Evolutionary conservation across 495 filamentous ascomycete species (phyloP).

Genomic region (Chaetomium fimeti): DNA sequence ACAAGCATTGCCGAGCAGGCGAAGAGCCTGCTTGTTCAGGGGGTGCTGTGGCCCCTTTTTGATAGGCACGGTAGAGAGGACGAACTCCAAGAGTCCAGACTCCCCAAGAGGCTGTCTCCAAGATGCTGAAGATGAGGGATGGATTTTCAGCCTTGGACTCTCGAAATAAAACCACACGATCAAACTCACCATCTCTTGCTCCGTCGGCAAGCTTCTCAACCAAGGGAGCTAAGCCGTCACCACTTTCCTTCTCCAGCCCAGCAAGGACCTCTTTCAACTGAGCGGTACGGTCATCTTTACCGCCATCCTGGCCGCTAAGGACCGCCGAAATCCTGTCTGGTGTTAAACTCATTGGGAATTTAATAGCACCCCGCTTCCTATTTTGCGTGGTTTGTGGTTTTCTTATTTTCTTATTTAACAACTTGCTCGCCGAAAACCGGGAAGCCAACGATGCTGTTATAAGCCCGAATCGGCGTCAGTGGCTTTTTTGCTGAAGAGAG

Average conservation of each 20-base stretch:
- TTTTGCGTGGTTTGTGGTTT: not conserved
- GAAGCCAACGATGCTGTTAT: no score
- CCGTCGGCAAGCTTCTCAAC: constrained; percentile 63
- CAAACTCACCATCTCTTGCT: constrained; percentile 63
- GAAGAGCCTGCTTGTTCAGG: constrained; percentile 56
- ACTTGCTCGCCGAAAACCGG: not conserved
- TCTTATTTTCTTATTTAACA: not conserved
- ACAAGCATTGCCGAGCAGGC: constrained; percentile 76
- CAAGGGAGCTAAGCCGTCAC: constrained; percentile 45
- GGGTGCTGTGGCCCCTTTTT: constrained; percentile 34
- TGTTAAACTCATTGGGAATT: constrained; percentile 1
- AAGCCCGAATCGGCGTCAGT: no score
- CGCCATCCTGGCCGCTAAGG: not conserved
- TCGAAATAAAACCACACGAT: not conserved
- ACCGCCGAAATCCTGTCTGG: constrained; percentile 2
- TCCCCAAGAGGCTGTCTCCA: constrained; percentile 66
- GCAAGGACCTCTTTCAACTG: constrained; percentile 32
- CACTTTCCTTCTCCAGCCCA: constrained; percentile 34
- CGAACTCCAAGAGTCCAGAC: constrained; percentile 66
- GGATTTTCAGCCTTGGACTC: not conserved
- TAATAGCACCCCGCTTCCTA: not conserved
- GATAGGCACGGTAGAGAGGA: constrained; percentile 54
- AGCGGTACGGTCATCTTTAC: constrained; percentile 22
- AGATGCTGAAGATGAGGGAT: constrained; percentile 22
- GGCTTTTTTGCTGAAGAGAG: not conserved